phyloP scores from a whole-genome alignment of 352 stramenopile species.

The Phytopythium montanum region DNA sequence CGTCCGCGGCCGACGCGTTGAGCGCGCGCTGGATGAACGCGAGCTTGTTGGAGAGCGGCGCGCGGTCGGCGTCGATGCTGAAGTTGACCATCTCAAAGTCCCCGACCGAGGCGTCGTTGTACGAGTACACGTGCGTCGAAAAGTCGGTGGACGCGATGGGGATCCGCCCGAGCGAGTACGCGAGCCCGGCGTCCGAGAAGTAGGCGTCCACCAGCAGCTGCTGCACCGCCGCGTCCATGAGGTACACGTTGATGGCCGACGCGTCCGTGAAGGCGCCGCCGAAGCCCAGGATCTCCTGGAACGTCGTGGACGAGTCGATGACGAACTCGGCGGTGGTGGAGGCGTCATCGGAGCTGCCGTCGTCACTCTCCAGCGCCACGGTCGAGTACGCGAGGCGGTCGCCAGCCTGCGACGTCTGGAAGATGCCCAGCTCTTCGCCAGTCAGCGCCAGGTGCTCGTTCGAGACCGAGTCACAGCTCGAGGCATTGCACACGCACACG shows the following conservation, averaged over 20 bases:
- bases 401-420: slow-evolving; percentile 43
- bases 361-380: slow-evolving; percentile 13
- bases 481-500: slow-evolving; percentile 48
- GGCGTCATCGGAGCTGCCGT: neutral
- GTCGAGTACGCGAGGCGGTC: slow-evolving; percentile 42
- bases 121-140: slow-evolving; percentile 83
- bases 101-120: slow-evolving; percentile 56
- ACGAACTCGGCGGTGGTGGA: slow-evolving; percentile 29
- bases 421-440: slow-evolving; percentile 35
- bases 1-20: neutral
- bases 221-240: slow-evolving; percentile 33
- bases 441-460: slow-evolving; percentile 39
- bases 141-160: slow-evolving; percentile 88
- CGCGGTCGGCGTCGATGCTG: slow-evolving; percentile 62
- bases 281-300: slow-evolving; percentile 86
- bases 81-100: slow-evolving; percentile 83
- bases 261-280: slow-evolving; percentile 89
- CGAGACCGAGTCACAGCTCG: slow-evolving; percentile 47
- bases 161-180: slow-evolving; percentile 80
- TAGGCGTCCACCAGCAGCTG: slow-evolving; percentile 75
- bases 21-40: slow-evolving; percentile 54
- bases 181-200: slow-evolving; percentile 59
- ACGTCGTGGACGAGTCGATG: slow-evolving; percentile 46
- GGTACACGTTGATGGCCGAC: slow-evolving; percentile 73
- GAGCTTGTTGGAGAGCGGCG: slow-evolving; percentile 50